Percentiles rank a stretch among this genome's conserved stretches.
Evolutionary conservation across 148 eudicot species (phyloP).

Genomic region (Vaccinium vitisidaea): DNA sequence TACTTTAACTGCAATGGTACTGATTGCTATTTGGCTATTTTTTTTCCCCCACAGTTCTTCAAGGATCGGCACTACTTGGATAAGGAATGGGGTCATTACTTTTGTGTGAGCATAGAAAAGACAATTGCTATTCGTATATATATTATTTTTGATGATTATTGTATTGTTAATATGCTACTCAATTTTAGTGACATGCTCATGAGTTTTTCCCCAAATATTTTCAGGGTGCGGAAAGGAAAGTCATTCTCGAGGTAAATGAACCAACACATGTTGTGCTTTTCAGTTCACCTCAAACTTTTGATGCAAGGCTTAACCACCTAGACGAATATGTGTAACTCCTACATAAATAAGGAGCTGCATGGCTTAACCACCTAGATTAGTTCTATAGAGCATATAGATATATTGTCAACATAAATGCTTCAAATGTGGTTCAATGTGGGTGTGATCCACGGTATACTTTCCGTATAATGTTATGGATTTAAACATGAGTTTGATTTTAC

Average conservation of each 20-base stretch:
- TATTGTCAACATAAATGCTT: not conserved
- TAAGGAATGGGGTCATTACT: slow-evolving; percentile 93
- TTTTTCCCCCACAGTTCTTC: slow-evolving; percentile 61
- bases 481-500: not conserved
- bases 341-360: not conserved
- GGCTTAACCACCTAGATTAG: slow-evolving; percentile 2
- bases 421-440: too few species aligned
- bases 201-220: slow-evolving; percentile 9
- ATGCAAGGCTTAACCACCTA: too few species aligned
- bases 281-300: not conserved
- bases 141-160: not conserved
- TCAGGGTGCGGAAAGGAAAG: slow-evolving; percentile 68
- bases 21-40: slow-evolving; percentile 2
- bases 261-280: not conserved
- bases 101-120: slow-evolving; percentile 57
- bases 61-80: slow-evolving; percentile 97
- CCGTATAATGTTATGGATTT: not conserved
- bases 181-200: not conserved
- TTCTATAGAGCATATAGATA: not conserved
- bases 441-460: not conserved
- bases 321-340: not conserved
- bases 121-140: not conserved
- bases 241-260: slow-evolving; percentile 69
- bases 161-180: not conserved
- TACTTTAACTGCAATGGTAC: not conserved